A percentile compares a stretch with the other conserved stretches of the same genome.
phyloP scores from a whole-genome alignment of 768 basidiomycete genomes.

The Pleurotus tuoliensis region DNA sequence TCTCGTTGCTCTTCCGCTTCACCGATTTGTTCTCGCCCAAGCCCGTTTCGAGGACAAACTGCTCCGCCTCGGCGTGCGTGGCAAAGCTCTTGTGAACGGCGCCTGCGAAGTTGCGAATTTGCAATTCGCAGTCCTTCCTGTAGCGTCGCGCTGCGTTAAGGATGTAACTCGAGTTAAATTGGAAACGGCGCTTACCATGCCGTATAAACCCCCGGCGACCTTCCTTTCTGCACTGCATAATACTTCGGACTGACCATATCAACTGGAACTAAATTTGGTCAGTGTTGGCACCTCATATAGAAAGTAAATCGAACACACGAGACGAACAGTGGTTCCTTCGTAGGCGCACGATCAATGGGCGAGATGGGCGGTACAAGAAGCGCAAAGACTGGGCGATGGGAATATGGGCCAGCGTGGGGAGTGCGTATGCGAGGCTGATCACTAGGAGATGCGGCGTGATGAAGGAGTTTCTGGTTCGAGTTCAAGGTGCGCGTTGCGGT shows the following conservation, averaged over 20 bases:
- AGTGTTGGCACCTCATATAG: too few relatives aligned
- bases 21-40: conserved; percentile 22
- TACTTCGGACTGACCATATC: conserved; percentile 24
- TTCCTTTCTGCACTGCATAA: conserved; percentile 74
- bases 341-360: too few relatives aligned
- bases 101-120: conserved; percentile 60
- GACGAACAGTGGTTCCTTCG: too few relatives aligned
- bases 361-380: too few relatives aligned
- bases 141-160: neutral
- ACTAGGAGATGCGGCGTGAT: too few relatives aligned
- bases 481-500: too few relatives aligned
- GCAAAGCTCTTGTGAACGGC: conserved; percentile 69
- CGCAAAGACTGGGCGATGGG: too few relatives aligned
- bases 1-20: conserved; percentile 27
- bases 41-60: conserved; percentile 36
- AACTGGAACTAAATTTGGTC: too few relatives aligned
- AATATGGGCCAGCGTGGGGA: too few relatives aligned
- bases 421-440: too few relatives aligned
- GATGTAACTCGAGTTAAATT: neutral
- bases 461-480: too few relatives aligned
- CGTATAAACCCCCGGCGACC: conserved; percentile 57
- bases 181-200: conserved; percentile 52
- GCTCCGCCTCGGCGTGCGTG: conserved; percentile 51
- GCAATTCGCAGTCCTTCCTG: conserved; percentile 71
- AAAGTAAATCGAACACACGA: too few relatives aligned